Base-by-base conservation (phyloP, 2,329 filamentous ascomycete genomes). In the Botrytis squamosa region DNA sequence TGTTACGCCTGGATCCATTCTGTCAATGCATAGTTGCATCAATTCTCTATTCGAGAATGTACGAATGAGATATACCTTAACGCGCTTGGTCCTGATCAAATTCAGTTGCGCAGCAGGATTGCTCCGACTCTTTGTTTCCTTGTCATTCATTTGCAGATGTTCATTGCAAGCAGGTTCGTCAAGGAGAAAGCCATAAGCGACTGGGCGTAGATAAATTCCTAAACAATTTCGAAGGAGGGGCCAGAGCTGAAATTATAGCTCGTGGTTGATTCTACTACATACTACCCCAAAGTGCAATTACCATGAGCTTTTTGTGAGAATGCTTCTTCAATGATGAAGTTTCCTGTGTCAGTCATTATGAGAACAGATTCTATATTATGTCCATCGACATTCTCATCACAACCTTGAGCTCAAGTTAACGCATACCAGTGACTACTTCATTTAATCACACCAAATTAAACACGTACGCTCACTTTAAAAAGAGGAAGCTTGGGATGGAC, bases 11-110 rank as follows among this genome's bases (percentile, higher is more conserved):
- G 18, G 40, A 46, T 55, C 0, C 1, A 33, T 57, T 25, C 4
- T 42, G 36, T 57, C 22, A 52, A 55, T 57, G 66, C 49, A 57
- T 42, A 68, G 66, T 68, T 57, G 66, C 66, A 57, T 57, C 18
- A n/a, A 57, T 57, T 25, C 36, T 42, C 4, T 9, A 68, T 57
- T n/a, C 9, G 22, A 68, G 9, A 40, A 42, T 68, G 8, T 3
- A 16, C 33, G 36, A 10, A 25, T 57, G 36, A n/a, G 25, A 42
- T 22, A 9, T 57, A 7, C n/a, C 40, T 57, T 29, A 7, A 42
- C 36, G 36, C 22, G 36, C 18, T 46, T 33, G 12, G 5, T 33
- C 12, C 36, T 42, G 29, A n/a, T 42, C 36, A 9, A 42, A n/a
- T 29, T 40, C 38, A 25, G 33, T 67, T 55, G 33, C 25, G 46